phyloP scores from a whole-genome alignment of 1,284 basidiomycete species.

The Rhizopogon parksii region DNA sequence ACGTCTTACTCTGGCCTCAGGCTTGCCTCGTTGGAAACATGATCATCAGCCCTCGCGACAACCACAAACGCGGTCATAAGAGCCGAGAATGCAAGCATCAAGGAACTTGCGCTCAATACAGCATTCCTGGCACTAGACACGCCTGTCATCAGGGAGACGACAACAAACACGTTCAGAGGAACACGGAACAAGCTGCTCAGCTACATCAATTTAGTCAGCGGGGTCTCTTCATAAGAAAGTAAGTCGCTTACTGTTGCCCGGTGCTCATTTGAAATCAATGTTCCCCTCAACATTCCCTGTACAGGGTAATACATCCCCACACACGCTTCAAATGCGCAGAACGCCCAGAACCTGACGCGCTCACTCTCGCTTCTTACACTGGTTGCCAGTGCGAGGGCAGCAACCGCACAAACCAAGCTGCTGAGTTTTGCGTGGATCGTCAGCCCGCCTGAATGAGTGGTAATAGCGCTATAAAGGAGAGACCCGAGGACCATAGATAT shows the following conservation, averaged over 20 bases:
- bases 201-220: conserved; percentile 27
- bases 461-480: conserved; percentile 53
- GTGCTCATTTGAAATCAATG: conserved; percentile 64
- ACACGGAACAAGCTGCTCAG: conserved; percentile 67
- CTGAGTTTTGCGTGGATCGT: conserved; percentile 62
- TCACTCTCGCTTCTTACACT: conserved; percentile 44
- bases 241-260: conserved; percentile 57
- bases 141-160: conserved; percentile 62
- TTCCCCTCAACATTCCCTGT: conserved; percentile 67
- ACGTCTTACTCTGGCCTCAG: conserved; percentile 13
- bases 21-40: conserved; percentile 15
- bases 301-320: conserved; percentile 76
- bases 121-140: conserved; percentile 57
- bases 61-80: conserved; percentile 50
- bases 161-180: conserved; percentile 68
- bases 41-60: conserved; percentile 27
- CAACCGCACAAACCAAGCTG: conserved; percentile 52
- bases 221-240: conserved; percentile 3
- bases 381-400: conserved; percentile 49
- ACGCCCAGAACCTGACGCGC: conserved; percentile 58
- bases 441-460: conserved; percentile 30
- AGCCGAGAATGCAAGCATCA: conserved; percentile 54
- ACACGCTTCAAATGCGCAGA: conserved; percentile 68
- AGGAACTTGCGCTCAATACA: conserved; percentile 53
- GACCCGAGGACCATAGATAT: conserved; percentile 74